These are phyloP conservation scores for Stentor coeruleus DNA, from an alignment of 73 alveolate genomes.

Conservation along the genomic window DNA sequence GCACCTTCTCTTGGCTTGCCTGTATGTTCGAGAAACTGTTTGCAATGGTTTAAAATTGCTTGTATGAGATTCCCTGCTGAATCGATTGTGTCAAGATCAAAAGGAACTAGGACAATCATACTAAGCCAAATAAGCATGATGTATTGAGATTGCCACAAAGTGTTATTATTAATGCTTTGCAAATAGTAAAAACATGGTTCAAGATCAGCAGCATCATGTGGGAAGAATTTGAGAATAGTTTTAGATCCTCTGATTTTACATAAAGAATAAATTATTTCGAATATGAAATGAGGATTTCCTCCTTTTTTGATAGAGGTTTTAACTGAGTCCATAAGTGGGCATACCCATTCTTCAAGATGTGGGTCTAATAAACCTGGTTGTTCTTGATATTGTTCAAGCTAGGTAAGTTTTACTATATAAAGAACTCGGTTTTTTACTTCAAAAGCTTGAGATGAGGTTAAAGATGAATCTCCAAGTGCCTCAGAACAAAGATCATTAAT, in stretches of 20 bases:
- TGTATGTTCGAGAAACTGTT: conserved; percentile 29
- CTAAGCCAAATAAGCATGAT: conserved; percentile 93
- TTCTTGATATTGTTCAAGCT: conserved; percentile 74
- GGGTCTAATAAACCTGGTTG: conserved; percentile 82
- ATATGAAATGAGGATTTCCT: conserved; percentile 45
- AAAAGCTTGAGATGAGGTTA: conserved; percentile 24
- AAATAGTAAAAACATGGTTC: conserved; percentile 88
- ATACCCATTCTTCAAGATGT: conserved; percentile 54
- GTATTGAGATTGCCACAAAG: conserved; percentile 82
- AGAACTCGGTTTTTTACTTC: conserved; percentile 39
- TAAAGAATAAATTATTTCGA: conserved; percentile 65
- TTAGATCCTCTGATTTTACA: conserved; percentile 90
- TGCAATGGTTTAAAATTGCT: conserved; percentile 45
- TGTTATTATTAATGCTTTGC: conserved; percentile 35
- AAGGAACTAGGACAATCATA: conserved; percentile 93
- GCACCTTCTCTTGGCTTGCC: conserved; percentile 65
- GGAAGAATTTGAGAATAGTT: conserved; percentile 86
- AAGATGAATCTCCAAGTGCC: conserved; percentile 16
- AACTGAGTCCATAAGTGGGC: conserved; percentile 65
- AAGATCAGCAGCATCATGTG: conserved; percentile 89
- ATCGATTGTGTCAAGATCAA: conserved; percentile 90
- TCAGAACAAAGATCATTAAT: conserved; percentile 24
- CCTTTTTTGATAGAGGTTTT: conserved; percentile 31
- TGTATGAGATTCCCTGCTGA: conserved; percentile 56
- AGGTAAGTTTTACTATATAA: conserved; percentile 33